These are phyloP conservation scores for Solanum ossicruentum DNA, from an alignment of 257 asterid genomes.

Conservation along the genomic window DNA sequence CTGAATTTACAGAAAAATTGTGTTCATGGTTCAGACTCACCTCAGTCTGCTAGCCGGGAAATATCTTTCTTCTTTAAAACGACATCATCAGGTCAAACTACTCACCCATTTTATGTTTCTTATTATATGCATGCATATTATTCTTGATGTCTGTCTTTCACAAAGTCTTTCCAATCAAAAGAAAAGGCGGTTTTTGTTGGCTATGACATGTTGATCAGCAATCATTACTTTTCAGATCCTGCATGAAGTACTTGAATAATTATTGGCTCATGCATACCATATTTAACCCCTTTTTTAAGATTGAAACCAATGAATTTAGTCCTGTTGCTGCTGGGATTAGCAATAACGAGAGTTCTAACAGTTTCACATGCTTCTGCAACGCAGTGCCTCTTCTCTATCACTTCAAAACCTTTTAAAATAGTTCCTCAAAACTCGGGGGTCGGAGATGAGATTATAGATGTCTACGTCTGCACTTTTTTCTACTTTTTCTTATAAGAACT, in stretches of 20 bases:
- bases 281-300: not conserved
- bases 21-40: constrained; percentile 86
- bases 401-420: not conserved
- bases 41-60: constrained; percentile 63
- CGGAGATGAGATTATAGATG: not conserved
- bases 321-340: not conserved
- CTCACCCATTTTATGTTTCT: not conserved
- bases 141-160: not conserved
- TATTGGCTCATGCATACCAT: not conserved
- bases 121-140: not conserved
- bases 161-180: not conserved
- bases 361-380: not conserved
- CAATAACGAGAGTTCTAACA: not conserved
- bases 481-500: not conserved
- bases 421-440: not conserved
- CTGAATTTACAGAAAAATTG: constrained; percentile 50
- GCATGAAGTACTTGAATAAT: not conserved
- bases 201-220: not conserved
- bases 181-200: not conserved
- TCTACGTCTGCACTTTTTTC: not conserved
- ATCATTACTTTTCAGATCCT: not conserved
- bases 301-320: not conserved
- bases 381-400: not conserved
- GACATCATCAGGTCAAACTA: constrained; percentile 39
- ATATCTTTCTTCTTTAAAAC: constrained; percentile 49